phyloP scores from a whole-genome alignment of 1,284 basidiomycete genomes.

The Ceratobasidium sp. region DNA sequence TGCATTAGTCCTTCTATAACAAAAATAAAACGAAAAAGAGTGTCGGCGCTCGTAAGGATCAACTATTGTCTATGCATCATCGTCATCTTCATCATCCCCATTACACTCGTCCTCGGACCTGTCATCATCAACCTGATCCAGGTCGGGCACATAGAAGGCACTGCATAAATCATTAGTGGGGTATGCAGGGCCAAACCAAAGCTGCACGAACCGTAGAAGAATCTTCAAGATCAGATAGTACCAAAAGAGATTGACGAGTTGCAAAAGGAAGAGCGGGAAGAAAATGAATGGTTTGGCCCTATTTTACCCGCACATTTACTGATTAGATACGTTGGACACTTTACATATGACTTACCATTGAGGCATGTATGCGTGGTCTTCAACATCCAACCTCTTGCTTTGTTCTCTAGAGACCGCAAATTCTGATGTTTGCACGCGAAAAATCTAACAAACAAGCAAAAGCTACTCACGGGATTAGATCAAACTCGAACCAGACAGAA shows the following conservation, averaged over 20 bases:
- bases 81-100: conserved; percentile 45
- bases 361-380: conserved; percentile 72
- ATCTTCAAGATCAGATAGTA: conserved; percentile 83
- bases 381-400: conserved; percentile 60
- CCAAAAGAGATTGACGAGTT: conserved; percentile 90
- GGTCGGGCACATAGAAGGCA: conserved; percentile 34
- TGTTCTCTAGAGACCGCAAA: conserved; percentile 57
- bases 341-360: conserved; percentile 67
- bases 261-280: conserved; percentile 73
- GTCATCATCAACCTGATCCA: conserved; percentile 50
- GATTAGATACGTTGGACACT: too few species aligned
- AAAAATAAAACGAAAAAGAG: too few species aligned
- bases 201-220: conserved; percentile 55
- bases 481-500: conserved; percentile 85
- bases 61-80: conserved; percentile 8
- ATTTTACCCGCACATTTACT: too few species aligned
- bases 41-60: conserved; percentile 81
- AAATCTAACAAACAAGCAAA: conserved; percentile 11
- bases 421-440: neutral
- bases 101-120: conserved; percentile 57
- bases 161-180: neutral
- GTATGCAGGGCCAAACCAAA: neutral
- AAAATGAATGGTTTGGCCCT: conserved; percentile 70
- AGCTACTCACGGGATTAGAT: conserved; percentile 76
- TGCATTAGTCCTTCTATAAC: too few species aligned